These are phyloP conservation scores for Russula sp. DNA, from an alignment of 768 basidiomycete species.

Conservation along the genomic window DNA sequence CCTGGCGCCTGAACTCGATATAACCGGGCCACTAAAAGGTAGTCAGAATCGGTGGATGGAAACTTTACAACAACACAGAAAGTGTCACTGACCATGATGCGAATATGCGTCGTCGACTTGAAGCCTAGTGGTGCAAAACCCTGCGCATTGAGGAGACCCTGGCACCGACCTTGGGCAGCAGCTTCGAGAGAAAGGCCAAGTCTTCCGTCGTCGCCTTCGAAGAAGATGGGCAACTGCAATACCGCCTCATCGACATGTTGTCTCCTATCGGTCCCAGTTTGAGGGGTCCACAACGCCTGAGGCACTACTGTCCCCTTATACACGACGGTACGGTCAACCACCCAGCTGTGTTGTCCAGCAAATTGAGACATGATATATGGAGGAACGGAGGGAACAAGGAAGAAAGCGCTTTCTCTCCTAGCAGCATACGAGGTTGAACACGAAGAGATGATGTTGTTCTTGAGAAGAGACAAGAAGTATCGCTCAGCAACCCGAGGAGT, in stretches of 20 bases:
- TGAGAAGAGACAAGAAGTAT: background rate
- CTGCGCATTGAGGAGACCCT: background rate
- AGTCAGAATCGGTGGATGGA: background rate
- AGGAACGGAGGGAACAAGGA: background rate
- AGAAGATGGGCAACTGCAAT: conserved; percentile 14
- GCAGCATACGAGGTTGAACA: background rate
- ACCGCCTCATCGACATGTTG: conserved; percentile 1
- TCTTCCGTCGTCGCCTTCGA: background rate
- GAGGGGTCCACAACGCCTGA: conserved; percentile 8
- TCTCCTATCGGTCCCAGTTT: background rate
- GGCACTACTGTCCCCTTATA: conserved; percentile 5
- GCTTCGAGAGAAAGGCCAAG: conserved; percentile 9
- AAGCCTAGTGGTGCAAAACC: background rate
- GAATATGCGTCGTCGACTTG: conserved; percentile 3
- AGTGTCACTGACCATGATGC: conserved; percentile 5
- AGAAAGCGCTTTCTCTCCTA: background rate
- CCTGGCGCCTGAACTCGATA: conserved; percentile 2
- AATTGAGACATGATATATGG: background rate
- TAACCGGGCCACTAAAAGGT: conserved; percentile 11
- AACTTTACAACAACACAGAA: background rate
- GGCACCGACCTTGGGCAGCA: background rate
- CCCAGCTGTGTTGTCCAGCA: background rate
- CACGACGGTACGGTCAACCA: background rate
- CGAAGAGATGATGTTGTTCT: background rate
- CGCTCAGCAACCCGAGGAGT: background rate